Conservation (phyloP, 352 stramenopile genomes). For the Phytophthora palmivora region DNA sequence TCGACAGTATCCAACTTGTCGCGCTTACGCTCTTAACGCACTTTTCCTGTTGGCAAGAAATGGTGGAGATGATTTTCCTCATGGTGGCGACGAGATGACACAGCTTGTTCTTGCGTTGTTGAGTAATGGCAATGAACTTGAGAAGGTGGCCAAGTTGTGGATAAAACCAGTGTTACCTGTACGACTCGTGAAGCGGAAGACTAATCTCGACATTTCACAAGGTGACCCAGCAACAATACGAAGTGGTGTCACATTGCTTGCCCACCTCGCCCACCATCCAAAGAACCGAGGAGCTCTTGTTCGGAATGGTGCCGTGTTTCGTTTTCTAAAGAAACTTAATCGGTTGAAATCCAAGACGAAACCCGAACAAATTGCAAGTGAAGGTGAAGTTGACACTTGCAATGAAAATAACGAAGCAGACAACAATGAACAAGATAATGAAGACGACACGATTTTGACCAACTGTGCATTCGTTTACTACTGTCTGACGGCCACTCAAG, state of each 20-base stretch:
- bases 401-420: constrained; percentile 25
- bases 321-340: constrained; percentile 62
- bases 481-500: constrained; percentile 63
- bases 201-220: constrained; percentile 34
- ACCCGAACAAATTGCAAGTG: background rate
- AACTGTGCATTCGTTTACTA: constrained; percentile 82
- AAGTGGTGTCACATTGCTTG: constrained; percentile 66
- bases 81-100: constrained; percentile 65
- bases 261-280: constrained; percentile 61
- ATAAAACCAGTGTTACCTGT: constrained; percentile 21
- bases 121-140: constrained; percentile 41
- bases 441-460: constrained; percentile 59
- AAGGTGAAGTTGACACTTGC: background rate
- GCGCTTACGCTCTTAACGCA: constrained; percentile 61
- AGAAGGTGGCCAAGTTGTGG: constrained; percentile 29
- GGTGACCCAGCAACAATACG: constrained; percentile 41
- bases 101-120: constrained; percentile 52
- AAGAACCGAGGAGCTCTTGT: constrained; percentile 66
- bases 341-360: constrained; percentile 35
- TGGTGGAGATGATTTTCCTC: constrained; percentile 57
- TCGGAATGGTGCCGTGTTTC: constrained; percentile 61
- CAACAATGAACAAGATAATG: constrained; percentile 28
- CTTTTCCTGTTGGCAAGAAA: constrained; percentile 60
- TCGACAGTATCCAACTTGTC: constrained; percentile 43
- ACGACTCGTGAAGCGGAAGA: constrained; percentile 24